Evolutionary conservation across 2,329 filamentous ascomycete species (phyloP), one percentile per base, ranked within the genome.

Genomic region (Mariannaea elegans): DNA sequence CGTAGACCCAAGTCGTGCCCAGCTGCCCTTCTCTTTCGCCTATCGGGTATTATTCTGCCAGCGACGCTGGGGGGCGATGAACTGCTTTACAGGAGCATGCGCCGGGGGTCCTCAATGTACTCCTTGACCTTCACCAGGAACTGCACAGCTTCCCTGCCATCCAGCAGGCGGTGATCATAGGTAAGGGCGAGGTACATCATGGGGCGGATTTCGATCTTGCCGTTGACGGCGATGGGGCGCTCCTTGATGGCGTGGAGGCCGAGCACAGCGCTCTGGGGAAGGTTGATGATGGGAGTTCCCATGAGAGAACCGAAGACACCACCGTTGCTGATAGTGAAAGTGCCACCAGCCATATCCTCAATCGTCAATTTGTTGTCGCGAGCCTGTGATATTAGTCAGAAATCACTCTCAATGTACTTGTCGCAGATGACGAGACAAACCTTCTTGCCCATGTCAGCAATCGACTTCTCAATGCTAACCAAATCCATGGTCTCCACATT

Each of bases 131-230:
- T 97, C 62, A 98, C 90, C 69, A 98, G 83, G 85, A 98, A 98
- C 63, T 94, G 95, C 38, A 97, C 93, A 45, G 94, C 95, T 81
- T 98, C 94, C 75, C 94, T 88, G 49, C 95, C 95, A 77, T 98
- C 95, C 21, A 99, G 84, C 48, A 99, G 87, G 75, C 95, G 91
- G 81, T 99, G 95, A 77, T 99, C 95, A 75, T 99, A 99, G 13
- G 95, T 99, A 61, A 99, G 85, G 39, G 95, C 95, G 65, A 99
- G 87, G 78, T 97, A 98, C 95, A 99, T 99, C 93, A 99, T 98
- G n/a, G 95, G 95, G 67, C 95, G 87, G 69, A 97, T 92, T 78
- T 97, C 94, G 58, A 98, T 84, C 82, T 97, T 96, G 73, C 95
- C 95, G 73, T 98, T 93, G 63, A 98, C 84, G 23, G 86, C 94